These are phyloP conservation scores for Melastoma candidum DNA, from an alignment of 441 rosid species.

Conservation along the genomic window DNA sequence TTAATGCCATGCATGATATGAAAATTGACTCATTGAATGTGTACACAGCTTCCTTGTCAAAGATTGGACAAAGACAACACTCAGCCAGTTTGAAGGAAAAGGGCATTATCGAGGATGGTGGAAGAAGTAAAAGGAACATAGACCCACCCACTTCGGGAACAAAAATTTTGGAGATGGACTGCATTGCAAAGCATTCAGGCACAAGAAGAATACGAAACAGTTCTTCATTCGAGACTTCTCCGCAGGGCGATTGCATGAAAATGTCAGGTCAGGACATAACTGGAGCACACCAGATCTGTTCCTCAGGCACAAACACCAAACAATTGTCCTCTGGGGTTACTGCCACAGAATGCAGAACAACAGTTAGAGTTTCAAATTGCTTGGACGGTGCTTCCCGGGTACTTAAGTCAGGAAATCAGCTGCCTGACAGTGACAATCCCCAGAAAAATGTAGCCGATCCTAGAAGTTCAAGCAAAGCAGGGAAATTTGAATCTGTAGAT, in stretches of 20 bases:
- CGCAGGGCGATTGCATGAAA: slow-evolving; percentile 6
- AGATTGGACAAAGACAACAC: not conserved
- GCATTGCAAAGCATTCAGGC: slow-evolving; percentile 24
- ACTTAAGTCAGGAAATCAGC: not conserved
- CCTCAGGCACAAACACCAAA: slow-evolving; percentile 31
- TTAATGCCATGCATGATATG: too few species aligned
- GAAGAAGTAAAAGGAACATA: slow-evolving; percentile 16
- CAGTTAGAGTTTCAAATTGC: not conserved
- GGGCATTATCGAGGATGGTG: slow-evolving; percentile 9
- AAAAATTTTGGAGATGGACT: slow-evolving; percentile 18
- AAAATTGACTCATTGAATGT: too few species aligned
- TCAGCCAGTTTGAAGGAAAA: slow-evolving; percentile 19
- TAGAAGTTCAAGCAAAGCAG: slow-evolving; percentile 1
- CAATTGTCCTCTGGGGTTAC: slow-evolving; percentile 36
- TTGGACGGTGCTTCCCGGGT: not conserved
- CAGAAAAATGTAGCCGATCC: not conserved
- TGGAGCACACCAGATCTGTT: slow-evolving; percentile 17
- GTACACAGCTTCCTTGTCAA: too few species aligned
- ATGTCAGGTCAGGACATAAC: slow-evolving; percentile 13
- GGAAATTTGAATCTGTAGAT: not conserved
- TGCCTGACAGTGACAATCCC: not conserved
- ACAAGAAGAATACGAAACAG: slow-evolving; percentile 14
- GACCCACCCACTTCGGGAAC: slow-evolving; percentile 17
- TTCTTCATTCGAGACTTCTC: slow-evolving; percentile 14
- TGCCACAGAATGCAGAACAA: slow-evolving; percentile 8